A percentile compares a stretch with the other conserved stretches of the same genome.
Evolutionary conservation across 2,329 filamentous ascomycete genomes (phyloP).

Genomic region (Fusarium oligoseptatum): DNA sequence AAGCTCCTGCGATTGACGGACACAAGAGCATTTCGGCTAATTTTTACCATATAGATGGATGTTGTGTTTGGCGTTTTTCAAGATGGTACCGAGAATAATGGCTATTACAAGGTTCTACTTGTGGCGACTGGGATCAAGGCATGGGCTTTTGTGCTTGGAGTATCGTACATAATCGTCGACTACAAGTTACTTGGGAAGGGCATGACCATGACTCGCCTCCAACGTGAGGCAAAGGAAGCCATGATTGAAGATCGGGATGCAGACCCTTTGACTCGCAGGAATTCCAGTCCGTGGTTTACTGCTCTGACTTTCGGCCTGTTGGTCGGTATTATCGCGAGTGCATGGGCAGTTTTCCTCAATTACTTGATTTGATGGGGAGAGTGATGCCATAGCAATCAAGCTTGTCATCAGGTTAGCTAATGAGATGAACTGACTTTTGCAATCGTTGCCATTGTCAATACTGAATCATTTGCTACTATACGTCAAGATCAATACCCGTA

Average conservation of each 20-base stretch:
- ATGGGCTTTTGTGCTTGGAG: slow-evolving; percentile 29
- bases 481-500: too few species aligned
- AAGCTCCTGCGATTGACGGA: background rate
- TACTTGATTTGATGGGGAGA: slow-evolving; percentile 24
- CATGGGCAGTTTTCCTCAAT: slow-evolving; percentile 38
- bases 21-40: background rate
- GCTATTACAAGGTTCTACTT: slow-evolving; percentile 33
- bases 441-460: too few species aligned
- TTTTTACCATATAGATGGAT: slow-evolving; percentile 32
- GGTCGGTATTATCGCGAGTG: slow-evolving; percentile 31
- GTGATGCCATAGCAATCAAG: too few species aligned
- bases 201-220: slow-evolving; percentile 37
- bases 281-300: slow-evolving; percentile 19
- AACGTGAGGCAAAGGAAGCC: slow-evolving; percentile 31
- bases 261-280: slow-evolving; percentile 33
- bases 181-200: slow-evolving; percentile 33
- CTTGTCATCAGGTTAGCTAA: too few species aligned
- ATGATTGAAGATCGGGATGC: slow-evolving; percentile 28
- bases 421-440: too few species aligned
- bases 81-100: slow-evolving; percentile 34
- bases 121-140: slow-evolving; percentile 39
- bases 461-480: too few species aligned
- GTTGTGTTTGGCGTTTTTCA: slow-evolving; percentile 41
- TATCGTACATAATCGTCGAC: slow-evolving; percentile 39
- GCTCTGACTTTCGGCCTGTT: slow-evolving; percentile 17